Evolutionary conservation across 352 stramenopile genomes (phyloP).

Genomic region (Phytophthora aleatoria): DNA sequence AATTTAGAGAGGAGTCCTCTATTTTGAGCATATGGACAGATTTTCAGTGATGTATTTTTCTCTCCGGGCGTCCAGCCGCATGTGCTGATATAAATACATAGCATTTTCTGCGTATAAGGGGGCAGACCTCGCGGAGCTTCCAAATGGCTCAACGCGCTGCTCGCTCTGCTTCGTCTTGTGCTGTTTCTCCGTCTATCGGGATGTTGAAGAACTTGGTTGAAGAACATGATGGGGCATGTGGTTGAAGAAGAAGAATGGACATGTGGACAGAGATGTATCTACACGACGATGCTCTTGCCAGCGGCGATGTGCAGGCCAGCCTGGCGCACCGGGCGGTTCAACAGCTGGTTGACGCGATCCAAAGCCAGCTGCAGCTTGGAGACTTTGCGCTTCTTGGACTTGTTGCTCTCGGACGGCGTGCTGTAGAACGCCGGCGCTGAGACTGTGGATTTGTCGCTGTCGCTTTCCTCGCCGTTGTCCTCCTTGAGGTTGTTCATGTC

Average conservation of each 20-base stretch:
- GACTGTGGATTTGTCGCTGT: slow-evolving; percentile 26
- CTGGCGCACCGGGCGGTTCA: slow-evolving; percentile 78
- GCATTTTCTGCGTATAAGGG: slow-evolving; percentile 19
- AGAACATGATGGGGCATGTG: slow-evolving; percentile 4
- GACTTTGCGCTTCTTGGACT: slow-evolving; percentile 68
- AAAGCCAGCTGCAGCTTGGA: slow-evolving; percentile 69
- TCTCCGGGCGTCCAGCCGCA: slow-evolving; percentile 5
- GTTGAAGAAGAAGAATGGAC: slow-evolving; percentile 6
- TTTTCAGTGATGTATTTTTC: slow-evolving; percentile 29
- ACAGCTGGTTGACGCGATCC: slow-evolving; percentile 71
- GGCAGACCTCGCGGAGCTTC: slow-evolving; percentile 24
- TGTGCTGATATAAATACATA: slow-evolving; percentile 37
- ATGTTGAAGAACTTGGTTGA: slow-evolving; percentile 12
- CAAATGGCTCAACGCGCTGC: slow-evolving; percentile 25
- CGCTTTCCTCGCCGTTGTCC: slow-evolving; percentile 32
- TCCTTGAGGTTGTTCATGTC: slow-evolving; percentile 24
- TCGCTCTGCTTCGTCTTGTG: slow-evolving; percentile 16
- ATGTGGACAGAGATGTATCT: slow-evolving; percentile 5
- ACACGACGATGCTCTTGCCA: slow-evolving; percentile 79
- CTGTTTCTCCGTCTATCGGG: slow-evolving; percentile 31
- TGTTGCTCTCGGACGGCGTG: slow-evolving; percentile 40
- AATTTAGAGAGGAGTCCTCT: slow-evolving; percentile 4
- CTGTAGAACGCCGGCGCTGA: slow-evolving; percentile 37
- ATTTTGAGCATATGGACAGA: slow-evolving; percentile 23
- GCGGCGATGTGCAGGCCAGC: slow-evolving; percentile 63